Base-by-base conservation (phyloP, 305 asterid genomes). In the Fraxinus platypoda region DNA sequence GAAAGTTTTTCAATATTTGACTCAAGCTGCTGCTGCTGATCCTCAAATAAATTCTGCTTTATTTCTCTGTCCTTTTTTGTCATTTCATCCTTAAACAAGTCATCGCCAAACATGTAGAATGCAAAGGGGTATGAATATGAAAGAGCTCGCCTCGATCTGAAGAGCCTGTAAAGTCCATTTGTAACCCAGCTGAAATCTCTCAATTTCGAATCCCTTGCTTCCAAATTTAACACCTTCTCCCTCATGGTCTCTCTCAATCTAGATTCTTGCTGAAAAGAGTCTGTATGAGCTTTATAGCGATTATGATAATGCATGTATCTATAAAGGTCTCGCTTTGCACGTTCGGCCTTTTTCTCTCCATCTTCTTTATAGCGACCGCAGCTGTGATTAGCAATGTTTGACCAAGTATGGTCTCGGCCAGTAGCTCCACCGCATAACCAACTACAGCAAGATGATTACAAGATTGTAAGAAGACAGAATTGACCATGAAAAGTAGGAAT, bases 1-100 rank as follows among this genome's bases (percentile, higher is more conserved):
- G 98, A 94, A 54, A 94, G 91, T 84, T 91, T 94, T 87, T 94
- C 97, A 0, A 94, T 89, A 85, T 92, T 92, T 35, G 89, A 90
- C 93, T 94, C 98, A 34, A 94, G 94, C 86, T 93, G 98, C 89
- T 94, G 98, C 82, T 94, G 98, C 87, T 93, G 97, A 87, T 93
- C 96, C 90, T 94, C 97, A 66, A 94, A 94, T 79, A 94, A 88
- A 85, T 93, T 81, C 85, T 92, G 94, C 77, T 94, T 94, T 31
- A 89, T 89, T 78, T 93, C 94, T 76, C 91, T 90, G 74, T 93
- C 91, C 81, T 88, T 84, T 23, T 87, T 80, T 0, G 94, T 91
- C 97, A 94, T 91, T 86, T 94, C 97, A 80, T 87, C 94, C 85
- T 85, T 91, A 84, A 94, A 92, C 83, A 93, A 85, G 70, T 92